Evolutionary conservation across 768 basidiomycete genomes (phyloP), one percentile per base, ranked within the genome.

Genomic region (Coprinopsis strossmayeri): DNA sequence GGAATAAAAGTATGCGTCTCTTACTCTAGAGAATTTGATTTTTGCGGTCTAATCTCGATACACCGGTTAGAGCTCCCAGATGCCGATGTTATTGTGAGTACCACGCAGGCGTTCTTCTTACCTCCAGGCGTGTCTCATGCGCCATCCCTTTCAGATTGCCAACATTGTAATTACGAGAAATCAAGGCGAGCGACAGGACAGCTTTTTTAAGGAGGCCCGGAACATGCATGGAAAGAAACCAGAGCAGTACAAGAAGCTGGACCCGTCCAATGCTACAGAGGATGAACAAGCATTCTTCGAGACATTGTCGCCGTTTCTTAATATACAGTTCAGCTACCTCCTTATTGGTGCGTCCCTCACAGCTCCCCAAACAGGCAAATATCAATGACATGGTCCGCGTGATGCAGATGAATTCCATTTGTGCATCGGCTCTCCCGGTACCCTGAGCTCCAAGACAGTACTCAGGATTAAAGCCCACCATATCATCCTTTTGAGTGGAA

Each of bases 381-480:
- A 9, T 25, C 17, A 7, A 17, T 23, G 9, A 24, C 23, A 23
- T 23, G 9, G 18, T 24, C 23, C 5, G 5, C 9, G 4, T 26
- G 7, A 23, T 18, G 12, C 32, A 39, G 48, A 49, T 21, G 48
- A 49, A 17, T 49, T 37, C 20, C 48, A 49, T n/a, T 4, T 24
- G 5, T 25, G 18, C 17, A 34, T 48, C 10, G 17, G 26, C 3
- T 41, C 41, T 30, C 26, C 39, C 1, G n/a, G 13, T 11, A 41
- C 37, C 18, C 27, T 18, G 1, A 24, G n/a, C 28, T 11, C 34
- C n/a, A 34, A 21, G 9, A n/a, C 48, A 18, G 26, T 34, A 5
- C 38, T 49, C 11, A 17, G 20, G 26, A 13, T 49, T 26, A 18
- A 42, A 10, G 13, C 2, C 5, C 40, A 49, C 28, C n/a, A 42